Percentiles rank a stretch among this genome's conserved stretches.
Conservation (phyloP, 371 early-diverging fungal species). For the Mucor velutinosus region DNA sequence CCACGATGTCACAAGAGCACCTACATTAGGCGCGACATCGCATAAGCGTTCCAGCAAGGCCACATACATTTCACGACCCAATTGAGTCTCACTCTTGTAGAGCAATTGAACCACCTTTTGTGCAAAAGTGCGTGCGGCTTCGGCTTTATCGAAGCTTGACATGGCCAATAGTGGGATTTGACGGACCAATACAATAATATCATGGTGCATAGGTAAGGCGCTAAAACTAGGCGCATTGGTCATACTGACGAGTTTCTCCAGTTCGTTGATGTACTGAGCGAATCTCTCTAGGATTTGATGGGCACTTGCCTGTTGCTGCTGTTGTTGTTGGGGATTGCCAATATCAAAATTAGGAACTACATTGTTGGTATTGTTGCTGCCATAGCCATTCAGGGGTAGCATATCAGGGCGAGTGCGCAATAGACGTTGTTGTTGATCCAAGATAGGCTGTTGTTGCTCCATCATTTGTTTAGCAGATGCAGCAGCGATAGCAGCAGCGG, state of each 20-base stretch:
- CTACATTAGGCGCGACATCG: constrained; percentile 75
- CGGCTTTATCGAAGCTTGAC: constrained; percentile 75
- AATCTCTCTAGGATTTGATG: constrained; percentile 73
- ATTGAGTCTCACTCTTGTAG: constrained; percentile 74
- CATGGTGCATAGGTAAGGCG: constrained; percentile 77
- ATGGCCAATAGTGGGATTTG: constrained; percentile 70
- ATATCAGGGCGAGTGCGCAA: constrained; percentile 37
- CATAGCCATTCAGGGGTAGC: constrained; percentile 37
- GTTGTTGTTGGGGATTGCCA: neutral
- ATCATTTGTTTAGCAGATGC: constrained; percentile 24
- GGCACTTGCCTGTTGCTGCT: constrained; percentile 32
- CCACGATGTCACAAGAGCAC: constrained; percentile 88
- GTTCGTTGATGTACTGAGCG: constrained; percentile 68
- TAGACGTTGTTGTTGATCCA: constrained; percentile 19
- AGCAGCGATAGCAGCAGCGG: constrained; percentile 19
- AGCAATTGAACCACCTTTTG: constrained; percentile 86
- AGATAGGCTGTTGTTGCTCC: constrained; percentile 4
- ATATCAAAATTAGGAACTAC: neutral
- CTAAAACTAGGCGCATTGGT: constrained; percentile 61
- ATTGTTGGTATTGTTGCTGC: constrained; percentile 20
- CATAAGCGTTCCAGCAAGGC: constrained; percentile 80
- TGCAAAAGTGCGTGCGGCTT: constrained; percentile 77
- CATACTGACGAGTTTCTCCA: constrained; percentile 71
- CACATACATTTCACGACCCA: constrained; percentile 83
- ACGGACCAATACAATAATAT: constrained; percentile 71